Evolutionary conservation across 805 yeast genomes (phyloP).

Genomic region (Zygoascus tannicola): DNA sequence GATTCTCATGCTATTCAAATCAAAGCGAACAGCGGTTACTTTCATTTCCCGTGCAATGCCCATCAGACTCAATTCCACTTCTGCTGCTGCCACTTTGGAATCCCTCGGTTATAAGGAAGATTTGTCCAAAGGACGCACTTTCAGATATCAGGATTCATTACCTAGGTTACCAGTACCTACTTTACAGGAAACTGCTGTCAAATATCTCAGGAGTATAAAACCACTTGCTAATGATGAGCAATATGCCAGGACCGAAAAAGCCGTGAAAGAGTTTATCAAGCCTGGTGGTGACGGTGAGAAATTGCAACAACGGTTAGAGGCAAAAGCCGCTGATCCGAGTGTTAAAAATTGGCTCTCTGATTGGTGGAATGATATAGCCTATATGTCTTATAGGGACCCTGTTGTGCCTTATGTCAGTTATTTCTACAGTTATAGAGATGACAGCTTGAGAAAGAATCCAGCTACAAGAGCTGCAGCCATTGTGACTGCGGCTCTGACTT

Average conservation of each 20-base stretch:
- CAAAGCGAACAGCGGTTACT: too few species aligned
- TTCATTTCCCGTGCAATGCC: too few species aligned
- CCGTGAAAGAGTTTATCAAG: constrained; percentile 56
- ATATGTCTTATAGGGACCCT: constrained; percentile 84
- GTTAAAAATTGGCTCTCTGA: constrained; percentile 81
- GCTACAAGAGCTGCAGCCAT: constrained; percentile 64
- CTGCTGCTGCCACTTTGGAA: constrained; percentile 26
- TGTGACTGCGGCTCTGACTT: constrained; percentile 55
- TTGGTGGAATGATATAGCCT: constrained; percentile 93
- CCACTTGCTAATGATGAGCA: constrained; percentile 51
- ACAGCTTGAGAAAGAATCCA: constrained; percentile 29
- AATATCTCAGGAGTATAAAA: constrained; percentile 61
- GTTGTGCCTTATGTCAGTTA: constrained; percentile 92
- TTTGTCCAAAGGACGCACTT: constrained; percentile 53
- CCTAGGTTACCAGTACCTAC: constrained; percentile 87
- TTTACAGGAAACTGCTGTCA: constrained; percentile 56
- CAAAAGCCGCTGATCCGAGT: constrained; percentile 44
- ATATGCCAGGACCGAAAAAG: constrained; percentile 42
- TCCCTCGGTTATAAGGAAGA: constrained; percentile 22
- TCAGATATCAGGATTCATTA: constrained; percentile 57
- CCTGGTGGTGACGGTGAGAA: constrained; percentile 56
- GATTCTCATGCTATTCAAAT: too few species aligned
- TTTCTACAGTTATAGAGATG: constrained; percentile 74
- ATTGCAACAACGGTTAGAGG: constrained; percentile 56
- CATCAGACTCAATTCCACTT: constrained; percentile 23